These are phyloP conservation scores for Colletotrichum neosansevieriae DNA, from an alignment of 2,329 filamentous ascomycete genomes.

Conservation along the genomic window DNA sequence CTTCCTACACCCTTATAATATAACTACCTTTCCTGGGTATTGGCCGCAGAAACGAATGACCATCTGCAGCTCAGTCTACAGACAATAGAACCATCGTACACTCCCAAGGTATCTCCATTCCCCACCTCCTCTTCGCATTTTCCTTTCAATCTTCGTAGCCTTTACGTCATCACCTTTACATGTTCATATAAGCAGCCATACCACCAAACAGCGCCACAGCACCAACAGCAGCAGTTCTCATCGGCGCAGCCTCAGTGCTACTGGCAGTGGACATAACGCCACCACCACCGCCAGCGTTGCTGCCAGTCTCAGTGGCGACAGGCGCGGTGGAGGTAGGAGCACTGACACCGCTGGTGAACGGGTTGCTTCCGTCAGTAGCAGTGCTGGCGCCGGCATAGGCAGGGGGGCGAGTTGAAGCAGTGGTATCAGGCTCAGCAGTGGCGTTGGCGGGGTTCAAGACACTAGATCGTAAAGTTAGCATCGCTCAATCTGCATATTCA, in stretches of 20 bases:
- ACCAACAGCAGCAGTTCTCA: constrained; percentile 55
- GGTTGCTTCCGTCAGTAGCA: constrained; percentile 56
- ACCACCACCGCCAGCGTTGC: constrained; percentile 7
- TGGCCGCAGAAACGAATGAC: constrained; percentile 20
- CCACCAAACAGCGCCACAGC: constrained; percentile 60
- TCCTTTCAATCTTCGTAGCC: no score
- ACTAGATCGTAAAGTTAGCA: constrained; percentile 44
- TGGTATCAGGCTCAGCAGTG: constrained; percentile 55
- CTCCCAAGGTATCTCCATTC: not conserved
- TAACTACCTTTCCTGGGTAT: not conserved
- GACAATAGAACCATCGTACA: not conserved
- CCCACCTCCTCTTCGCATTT: no score
- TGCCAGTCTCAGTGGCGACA: constrained; percentile 46
- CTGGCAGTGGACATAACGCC: constrained; percentile 48
- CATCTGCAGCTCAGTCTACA: not conserved
- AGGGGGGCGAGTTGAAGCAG: constrained; percentile 58
- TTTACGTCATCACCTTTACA: constrained; percentile 27
- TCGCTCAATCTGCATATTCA: not conserved
- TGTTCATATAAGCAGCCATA: constrained; percentile 49
- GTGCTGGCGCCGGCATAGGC: constrained; percentile 67
- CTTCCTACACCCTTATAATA: no score
- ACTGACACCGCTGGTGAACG: constrained; percentile 68
- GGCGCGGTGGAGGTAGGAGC: constrained; percentile 55
- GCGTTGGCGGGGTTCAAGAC: constrained; percentile 70
- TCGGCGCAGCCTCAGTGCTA: constrained; percentile 46